Percentiles rank a stretch among this genome's conserved stretches.
Conservation (phyloP, 257 asterid species). For the Solanum pimpinellifolium region DNA sequence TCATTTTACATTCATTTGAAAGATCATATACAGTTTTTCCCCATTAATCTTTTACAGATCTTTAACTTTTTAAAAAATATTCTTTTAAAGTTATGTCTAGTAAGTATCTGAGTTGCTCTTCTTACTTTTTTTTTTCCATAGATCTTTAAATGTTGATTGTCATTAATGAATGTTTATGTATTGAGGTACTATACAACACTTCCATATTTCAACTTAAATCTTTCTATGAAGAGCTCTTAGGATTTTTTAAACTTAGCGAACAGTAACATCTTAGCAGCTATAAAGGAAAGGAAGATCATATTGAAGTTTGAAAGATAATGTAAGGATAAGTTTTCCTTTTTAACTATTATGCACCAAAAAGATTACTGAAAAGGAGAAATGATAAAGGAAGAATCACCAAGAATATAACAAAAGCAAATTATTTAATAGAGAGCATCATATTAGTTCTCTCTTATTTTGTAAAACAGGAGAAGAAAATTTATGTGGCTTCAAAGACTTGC, state of each 20-base stretch:
- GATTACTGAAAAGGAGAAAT: neutral
- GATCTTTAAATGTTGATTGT: neutral
- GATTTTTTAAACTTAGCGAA: neutral
- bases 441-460: neutral
- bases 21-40: neutral
- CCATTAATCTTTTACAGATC: neutral
- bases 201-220: neutral
- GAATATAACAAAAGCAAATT: neutral
- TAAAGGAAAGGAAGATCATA: neutral
- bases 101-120: neutral
- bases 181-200: neutral
- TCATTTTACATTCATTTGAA: neutral
- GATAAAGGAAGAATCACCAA: neutral
- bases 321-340: neutral
- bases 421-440: neutral
- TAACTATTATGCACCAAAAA: neutral
- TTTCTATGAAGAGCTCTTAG: neutral
- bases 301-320: neutral
- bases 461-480: neutral
- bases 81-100: neutral
- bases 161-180: neutral
- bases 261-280: neutral
- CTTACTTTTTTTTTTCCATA: neutral
- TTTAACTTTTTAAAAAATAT: neutral
- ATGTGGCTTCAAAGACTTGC: neutral